Percentiles rank a stretch among this genome's conserved stretches.
These are phyloP conservation scores for Kazachstania kunashirensis DNA, from an alignment of 805 yeast species.

Conservation along the genomic window DNA sequence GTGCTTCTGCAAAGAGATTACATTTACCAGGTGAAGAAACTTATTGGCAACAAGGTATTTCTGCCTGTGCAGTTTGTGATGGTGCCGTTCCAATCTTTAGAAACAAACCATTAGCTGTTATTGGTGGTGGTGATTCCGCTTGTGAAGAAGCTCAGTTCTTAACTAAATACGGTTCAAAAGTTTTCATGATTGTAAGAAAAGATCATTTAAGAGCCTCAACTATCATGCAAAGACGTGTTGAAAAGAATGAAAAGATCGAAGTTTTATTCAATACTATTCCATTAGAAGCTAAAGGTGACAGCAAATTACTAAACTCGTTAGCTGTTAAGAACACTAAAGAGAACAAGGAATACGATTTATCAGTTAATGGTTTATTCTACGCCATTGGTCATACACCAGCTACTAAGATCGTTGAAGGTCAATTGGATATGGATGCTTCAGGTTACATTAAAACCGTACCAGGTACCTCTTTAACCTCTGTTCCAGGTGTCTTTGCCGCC, in stretches of 20 bases:
- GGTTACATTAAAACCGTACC: constrained; percentile 88
- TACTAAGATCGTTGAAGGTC: constrained; percentile 67
- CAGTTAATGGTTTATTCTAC: constrained; percentile 87
- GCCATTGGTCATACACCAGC: constrained; percentile 98
- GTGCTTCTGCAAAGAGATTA: constrained; percentile 96
- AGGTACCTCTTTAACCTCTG: constrained; percentile 78
- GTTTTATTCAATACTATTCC: constrained; percentile 80
- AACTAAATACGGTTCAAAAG: constrained; percentile 97
- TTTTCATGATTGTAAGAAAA: constrained; percentile 85
- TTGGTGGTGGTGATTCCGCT: constrained; percentile 99
- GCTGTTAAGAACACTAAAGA: constrained; percentile 63
- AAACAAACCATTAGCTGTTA: constrained; percentile 92
- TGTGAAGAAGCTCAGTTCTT: constrained; percentile 97
- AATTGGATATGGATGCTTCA: constrained; percentile 71
- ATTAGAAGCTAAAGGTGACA: constrained; percentile 87
- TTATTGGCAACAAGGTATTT: constrained; percentile 98
- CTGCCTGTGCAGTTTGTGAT: constrained; percentile 99
- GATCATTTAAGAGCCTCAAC: constrained; percentile 90
- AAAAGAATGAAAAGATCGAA: constrained; percentile 79
- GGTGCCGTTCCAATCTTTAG: constrained; percentile 99
- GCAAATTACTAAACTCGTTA: constrained; percentile 62
- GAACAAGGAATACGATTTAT: constrained; percentile 55
- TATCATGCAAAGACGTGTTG: constrained; percentile 92
- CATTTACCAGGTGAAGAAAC: constrained; percentile 91
- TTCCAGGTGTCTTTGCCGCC: constrained; percentile 92